Conservation (phyloP, 2,329 filamentous ascomycete species). For the Colletotrichum musicola region DNA sequence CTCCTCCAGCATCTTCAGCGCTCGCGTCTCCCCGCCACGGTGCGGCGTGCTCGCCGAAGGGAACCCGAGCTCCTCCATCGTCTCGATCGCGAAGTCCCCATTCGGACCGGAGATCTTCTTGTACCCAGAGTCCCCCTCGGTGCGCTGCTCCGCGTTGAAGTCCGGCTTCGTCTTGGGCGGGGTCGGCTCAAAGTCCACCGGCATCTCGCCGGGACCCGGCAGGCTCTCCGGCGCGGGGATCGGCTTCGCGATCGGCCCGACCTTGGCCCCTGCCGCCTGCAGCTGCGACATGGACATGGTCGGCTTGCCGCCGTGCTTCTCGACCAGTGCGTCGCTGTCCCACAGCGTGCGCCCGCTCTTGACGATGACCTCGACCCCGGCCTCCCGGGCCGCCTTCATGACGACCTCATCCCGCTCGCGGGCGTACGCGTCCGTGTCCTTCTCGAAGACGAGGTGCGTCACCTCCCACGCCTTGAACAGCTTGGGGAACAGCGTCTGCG, state of each 20-base stretch:
- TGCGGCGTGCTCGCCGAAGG: constrained; percentile 74
- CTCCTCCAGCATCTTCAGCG: constrained; percentile 68
- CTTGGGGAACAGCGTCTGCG: constrained; percentile 78
- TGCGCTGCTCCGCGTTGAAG: constrained; percentile 69
- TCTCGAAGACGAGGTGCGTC: constrained; percentile 83
- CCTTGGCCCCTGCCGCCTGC: constrained; percentile 70
- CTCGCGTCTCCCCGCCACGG: constrained; percentile 77
- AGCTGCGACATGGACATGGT: constrained; percentile 82
- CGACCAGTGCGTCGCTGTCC: constrained; percentile 78
- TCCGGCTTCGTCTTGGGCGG: constrained; percentile 66
- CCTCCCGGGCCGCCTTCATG: constrained; percentile 68
- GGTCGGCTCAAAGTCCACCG: constrained; percentile 69
- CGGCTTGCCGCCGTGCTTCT: constrained; percentile 74
- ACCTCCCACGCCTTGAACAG: constrained; percentile 80
- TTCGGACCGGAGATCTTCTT: constrained; percentile 73
- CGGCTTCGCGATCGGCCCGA: constrained; percentile 72
- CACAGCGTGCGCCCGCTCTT: constrained; percentile 77
- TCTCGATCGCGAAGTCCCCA: constrained; percentile 77
- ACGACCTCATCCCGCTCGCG: constrained; percentile 73
- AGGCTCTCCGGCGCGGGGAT: constrained; percentile 69
- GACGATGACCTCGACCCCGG: constrained; percentile 77
- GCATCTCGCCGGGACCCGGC: constrained; percentile 75
- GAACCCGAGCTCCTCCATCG: constrained; percentile 78
- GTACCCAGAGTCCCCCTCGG: constrained; percentile 69
- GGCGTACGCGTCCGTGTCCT: constrained; percentile 81